Base-by-base conservation (phyloP, 129 eudicot species). In the Artemisia tridentata region DNA sequence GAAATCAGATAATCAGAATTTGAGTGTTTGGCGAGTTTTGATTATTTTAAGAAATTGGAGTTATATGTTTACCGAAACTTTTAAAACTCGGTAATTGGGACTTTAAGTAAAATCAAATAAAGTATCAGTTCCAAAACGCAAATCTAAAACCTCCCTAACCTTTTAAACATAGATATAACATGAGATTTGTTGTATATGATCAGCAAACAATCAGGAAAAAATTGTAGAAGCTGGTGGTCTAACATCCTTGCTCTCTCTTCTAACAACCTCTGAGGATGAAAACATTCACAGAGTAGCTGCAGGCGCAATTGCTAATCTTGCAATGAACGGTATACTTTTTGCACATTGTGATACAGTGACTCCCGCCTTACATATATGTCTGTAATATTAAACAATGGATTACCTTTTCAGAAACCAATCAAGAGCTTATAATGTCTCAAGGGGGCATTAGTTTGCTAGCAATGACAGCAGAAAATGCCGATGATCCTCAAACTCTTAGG, bases 141-240 rank as follows among this genome's bases (percentile, higher is more conserved):
- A 21, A 70, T 20, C n/a, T 54, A 43, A 20, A 56, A 38, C 43
- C 43, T 15, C 62, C 23, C 12, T 19, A 13, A 47, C 67, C 17
- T 21, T 58, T 13, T 21, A 31, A 63, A 19, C 58, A 15, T 49
- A 58, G 34, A 56, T 67, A 49, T 58, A 13, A 29, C 53, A 54
- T 46, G 50, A 70, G 47, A 15, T 72, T 21, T 52, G 20, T 38
- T 70, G 17, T 43, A 46, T 77, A 41, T 67, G 65, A 68, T 43
- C 98, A 91, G 98, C 86, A 83, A 71, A 83, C 31, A 91, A 91
- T 81, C 98, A 88, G 77, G 88, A 88, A 65, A 91, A 79, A 78
- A 91, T 91, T 76, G 98, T 91, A 38, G 89, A 91, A 82, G 96
- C 96, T 19, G 98, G 98, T 74, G 98, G 98, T 34, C 96, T 91